Base-by-base conservation (phyloP, 225 moss, liverwort and hornwort genomes). In the Climacium dendroides region DNA sequence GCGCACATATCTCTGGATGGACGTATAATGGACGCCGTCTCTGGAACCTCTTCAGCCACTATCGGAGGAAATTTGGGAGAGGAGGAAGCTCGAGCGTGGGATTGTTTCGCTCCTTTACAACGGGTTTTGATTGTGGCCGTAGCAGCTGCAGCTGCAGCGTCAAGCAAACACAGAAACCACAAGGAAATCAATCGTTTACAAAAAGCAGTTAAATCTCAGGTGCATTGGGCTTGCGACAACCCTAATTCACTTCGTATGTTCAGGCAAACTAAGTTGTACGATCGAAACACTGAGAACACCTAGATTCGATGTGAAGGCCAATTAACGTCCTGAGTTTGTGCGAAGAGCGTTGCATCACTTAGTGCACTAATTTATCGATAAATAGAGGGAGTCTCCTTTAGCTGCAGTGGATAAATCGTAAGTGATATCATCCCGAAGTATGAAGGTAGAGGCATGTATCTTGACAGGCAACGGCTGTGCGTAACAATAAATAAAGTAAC, bases 51-150 rank as follows among this genome's bases (percentile, higher is more conserved):
- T 80, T 87, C 94, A 67, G 83, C 59, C 43, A 92, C 55, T 70
- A 89, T 95, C 73, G 92, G 93, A 87, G 94, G 94, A 79, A 78
- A 89, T 76, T 85, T 96, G 79, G 94, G 89, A 73, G 92, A 91
- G 67, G 89, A 87, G 74, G 98, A 97, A 84, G 92, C 93, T 30
- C 89, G 85, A 87, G 95, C 92, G 8, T 99, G 98, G 98, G 94
- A 95, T 77, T 95, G 94, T 90, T 94, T 96, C 64, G 92, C 93
- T 57, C 97, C 98, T 30, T 89, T 99, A 65, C 96, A 99, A 89
- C 91, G 98, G 84, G 96, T 97, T 76, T 93, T 97, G 72, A 95
- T 98, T 76, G 95, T 97, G 60, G 96, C 96, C 34, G 95, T 97
- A 75, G 95, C 95, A 89, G 96, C 96, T 90, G 98, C 97, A 64